These are phyloP conservation scores for Grigorovia transvaalensis DNA, from an alignment of 805 yeast species.

Conservation along the genomic window DNA sequence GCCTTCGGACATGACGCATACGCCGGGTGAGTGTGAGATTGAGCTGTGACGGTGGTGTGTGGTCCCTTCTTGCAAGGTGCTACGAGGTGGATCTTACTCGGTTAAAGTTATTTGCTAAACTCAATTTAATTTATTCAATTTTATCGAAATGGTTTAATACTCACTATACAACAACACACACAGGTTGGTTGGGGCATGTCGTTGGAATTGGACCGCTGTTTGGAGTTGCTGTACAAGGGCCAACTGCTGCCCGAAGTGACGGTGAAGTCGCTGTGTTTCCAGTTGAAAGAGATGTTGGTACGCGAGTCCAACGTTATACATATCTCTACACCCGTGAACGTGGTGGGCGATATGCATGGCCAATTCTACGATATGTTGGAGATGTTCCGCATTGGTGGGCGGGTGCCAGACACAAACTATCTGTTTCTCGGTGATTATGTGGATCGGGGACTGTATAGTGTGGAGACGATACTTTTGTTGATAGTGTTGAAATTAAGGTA, in stretches of 20 bases:
- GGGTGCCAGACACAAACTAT: constrained; percentile 87
- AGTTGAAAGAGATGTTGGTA: constrained; percentile 70
- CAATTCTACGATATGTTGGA: constrained; percentile 91
- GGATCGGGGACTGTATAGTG: constrained; percentile 87
- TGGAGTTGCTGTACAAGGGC: constrained; percentile 53
- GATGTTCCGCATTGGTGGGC: constrained; percentile 88
- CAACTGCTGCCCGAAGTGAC: constrained; percentile 63
- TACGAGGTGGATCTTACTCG: neutral
- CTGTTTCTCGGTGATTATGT: constrained; percentile 92
- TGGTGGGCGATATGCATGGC: constrained; percentile 97
- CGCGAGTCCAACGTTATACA: constrained; percentile 81
- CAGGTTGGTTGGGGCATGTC: neutral
- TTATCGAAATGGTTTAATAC: neutral
- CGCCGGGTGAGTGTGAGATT: too few species aligned
- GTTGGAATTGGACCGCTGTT: constrained; percentile 57
- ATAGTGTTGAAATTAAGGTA: constrained; percentile 78
- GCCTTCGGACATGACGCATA: neutral
- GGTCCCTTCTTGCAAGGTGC: neutral
- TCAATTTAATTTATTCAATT: too few species aligned
- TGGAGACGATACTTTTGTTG: constrained; percentile 81
- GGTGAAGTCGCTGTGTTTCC: constrained; percentile 62
- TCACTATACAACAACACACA: neutral
- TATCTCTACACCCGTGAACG: constrained; percentile 76
- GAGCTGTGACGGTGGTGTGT: neutral
- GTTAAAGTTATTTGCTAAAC: neutral